Base-by-base conservation (phyloP, 2,329 filamentous ascomycete genomes). In the Sarocladium kiliense region DNA sequence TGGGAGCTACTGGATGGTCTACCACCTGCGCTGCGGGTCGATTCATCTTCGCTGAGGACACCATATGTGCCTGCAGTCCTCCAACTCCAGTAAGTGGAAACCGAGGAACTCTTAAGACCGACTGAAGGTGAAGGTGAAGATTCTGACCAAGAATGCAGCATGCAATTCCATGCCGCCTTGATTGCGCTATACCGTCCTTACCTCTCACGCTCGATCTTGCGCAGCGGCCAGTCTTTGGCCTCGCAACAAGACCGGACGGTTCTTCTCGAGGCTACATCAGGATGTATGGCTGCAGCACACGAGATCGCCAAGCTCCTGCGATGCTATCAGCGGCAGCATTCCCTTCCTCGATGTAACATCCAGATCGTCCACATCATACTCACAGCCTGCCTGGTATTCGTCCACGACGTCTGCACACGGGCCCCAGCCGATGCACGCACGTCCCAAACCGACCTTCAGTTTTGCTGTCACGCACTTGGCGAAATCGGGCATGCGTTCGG, bases 351-450 rank as follows among this genome's bases (percentile, higher is more conserved):
- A 1, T 41, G 57, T 23, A 61, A 60, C 21, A 56, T 59, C n/a
- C 60, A 62, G 36, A 58, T 61, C 18, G 61, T 63, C 1, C 59
- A 61, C 55, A 58, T 64, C 12, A 57, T 62, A 11, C 58, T 64
- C 47, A 63, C 61, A 2, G 60, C 62, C 1, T 58, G 55, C 10
- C 50, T 60, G 2, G 54, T 58, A 2, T 57, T 62, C 34, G 59
- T 64, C n/a, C 53, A 61, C 54, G 59, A 60, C 39, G 42, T 62
- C 25, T 49, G 60, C 41, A 53, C 59, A 14, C 34, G 54, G 9
- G 18, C 27, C 16, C 56, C 58, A 23, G 18, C 27, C 3, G 54
- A 60, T 21, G 27, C 55, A 11, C 18, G 57, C 1, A 9, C n/a
- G 12, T 57, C 56, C 2, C 54, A 58, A 1, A 49, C 25, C 2